Base-by-base conservation (phyloP, 176 grass and related monocot genomes). In the Oropetium thomaeum region DNA sequence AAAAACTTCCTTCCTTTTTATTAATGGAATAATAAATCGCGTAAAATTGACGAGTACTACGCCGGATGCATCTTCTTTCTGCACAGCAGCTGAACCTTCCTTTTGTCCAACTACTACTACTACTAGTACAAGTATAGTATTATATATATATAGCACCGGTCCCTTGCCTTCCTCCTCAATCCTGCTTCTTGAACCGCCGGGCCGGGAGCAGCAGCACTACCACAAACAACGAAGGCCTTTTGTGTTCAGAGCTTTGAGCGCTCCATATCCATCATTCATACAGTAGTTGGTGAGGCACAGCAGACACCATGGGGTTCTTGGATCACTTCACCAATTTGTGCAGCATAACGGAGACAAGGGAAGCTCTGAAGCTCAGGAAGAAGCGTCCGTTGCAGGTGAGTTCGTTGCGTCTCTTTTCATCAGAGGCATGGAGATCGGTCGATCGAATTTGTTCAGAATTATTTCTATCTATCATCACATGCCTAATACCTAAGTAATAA, bases 301-400 rank as follows among this genome's bases (percentile, higher is more conserved):
- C n/a, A 66, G 0, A 14, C n/a, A 53, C 42, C 65, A 92, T 96
- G 93, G 93, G 93, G 10, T 58, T 73, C 34, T 67, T 96, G 11
- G 93, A 96, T 77, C 77, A 87, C 80, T 79, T 92, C 74, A 65
- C 84, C 20, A 32, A 83, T 34, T 22, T 96, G 26, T 92, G 87
- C 82, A 92, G 84, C 71, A 39, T 89, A 40, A 96, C 82, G 8
- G 62, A 90, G 47, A 96, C 93, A 2, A 92, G 35, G 78, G 55
- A 83, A n/a, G 75, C 93, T 22, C 62, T 96, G 66, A 83, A 86
- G 55, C 74, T 83, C 32, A 74, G 69, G 66, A 96, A 92, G 71
- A 96, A 88, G 79, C 86, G 81, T 31, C 93, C 93, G 25, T 65
- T 86, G 40, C 93, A 96, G 93, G 93, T 96, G 47, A 74, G 69